A percentile compares a stretch with the other conserved stretches of the same genome.
Conservation (phyloP, 352 stramenopile genomes). For the Pythium insidiosum region DNA sequence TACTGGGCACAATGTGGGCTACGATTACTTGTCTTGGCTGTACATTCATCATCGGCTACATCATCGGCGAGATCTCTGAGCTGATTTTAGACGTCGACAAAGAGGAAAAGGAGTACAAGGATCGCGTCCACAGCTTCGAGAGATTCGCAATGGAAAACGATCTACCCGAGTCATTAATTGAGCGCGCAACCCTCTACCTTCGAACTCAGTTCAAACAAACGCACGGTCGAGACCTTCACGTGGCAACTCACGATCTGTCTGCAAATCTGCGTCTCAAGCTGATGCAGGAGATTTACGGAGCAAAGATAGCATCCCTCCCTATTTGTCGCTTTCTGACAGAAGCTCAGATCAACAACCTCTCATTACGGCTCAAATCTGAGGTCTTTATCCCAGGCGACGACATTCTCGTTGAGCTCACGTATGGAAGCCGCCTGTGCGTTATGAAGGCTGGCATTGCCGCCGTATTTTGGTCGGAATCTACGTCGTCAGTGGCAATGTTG, state of each 20-base stretch:
- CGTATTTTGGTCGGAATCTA: conserved; percentile 43
- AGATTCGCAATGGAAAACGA: conserved; percentile 57
- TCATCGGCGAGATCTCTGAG: conserved; percentile 64
- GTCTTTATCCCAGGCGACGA: conserved; percentile 65
- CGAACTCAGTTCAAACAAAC: conserved; percentile 46
- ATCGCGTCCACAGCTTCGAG: conserved; percentile 65
- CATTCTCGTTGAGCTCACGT: conserved; percentile 49
- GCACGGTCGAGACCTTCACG: conserved; percentile 33
- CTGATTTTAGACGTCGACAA: conserved; percentile 72
- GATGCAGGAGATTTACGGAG: conserved; percentile 67
- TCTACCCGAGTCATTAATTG: conserved; percentile 31
- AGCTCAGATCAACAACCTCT: conserved; percentile 59
- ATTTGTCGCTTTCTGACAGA: conserved; percentile 53
- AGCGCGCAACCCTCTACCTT: conserved; percentile 55
- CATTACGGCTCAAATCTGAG: conserved; percentile 46
- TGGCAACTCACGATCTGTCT: conserved; percentile 47
- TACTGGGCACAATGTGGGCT: conserved; percentile 47
- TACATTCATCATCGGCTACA: conserved; percentile 69
- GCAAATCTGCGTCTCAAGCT: conserved; percentile 65
- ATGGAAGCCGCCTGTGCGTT: conserved; percentile 47
- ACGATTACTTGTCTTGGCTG: conserved; percentile 45
- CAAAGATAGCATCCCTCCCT: conserved; percentile 28
- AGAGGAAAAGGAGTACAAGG: conserved; percentile 62
- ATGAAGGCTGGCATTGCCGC: conserved; percentile 42
- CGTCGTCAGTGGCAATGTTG: conserved; percentile 43